Evolutionary conservation across 371 early-diverging fungal species (phyloP).

Genomic region (Mortierella sp.): DNA sequence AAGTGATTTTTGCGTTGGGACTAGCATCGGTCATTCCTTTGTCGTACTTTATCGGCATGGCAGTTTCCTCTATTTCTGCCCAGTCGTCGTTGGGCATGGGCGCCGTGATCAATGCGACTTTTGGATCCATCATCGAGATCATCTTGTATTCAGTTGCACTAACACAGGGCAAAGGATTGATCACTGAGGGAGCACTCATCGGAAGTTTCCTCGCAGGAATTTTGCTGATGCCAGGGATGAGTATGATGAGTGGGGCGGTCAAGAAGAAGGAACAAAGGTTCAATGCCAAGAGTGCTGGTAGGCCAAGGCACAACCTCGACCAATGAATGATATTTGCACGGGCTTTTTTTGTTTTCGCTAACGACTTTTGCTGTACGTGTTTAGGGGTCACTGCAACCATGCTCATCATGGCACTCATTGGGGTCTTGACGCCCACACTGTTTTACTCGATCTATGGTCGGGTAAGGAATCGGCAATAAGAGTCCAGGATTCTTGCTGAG

Average conservation of each 20-base stretch:
- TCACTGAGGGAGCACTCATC: slow-evolving; percentile 94
- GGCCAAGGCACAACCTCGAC: background rate
- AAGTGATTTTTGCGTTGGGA: slow-evolving; percentile 81
- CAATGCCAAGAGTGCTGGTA: slow-evolving; percentile 92
- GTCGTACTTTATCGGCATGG: slow-evolving; percentile 97
- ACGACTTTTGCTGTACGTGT: background rate
- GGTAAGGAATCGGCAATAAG: slow-evolving; percentile 50
- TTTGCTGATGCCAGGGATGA: slow-evolving; percentile 90
- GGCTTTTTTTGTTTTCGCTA: too few relatives aligned
- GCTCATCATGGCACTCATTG: slow-evolving; percentile 94
- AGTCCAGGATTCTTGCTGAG: background rate
- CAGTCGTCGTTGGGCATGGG: slow-evolving; percentile 92
- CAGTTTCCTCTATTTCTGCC: slow-evolving; percentile 94
- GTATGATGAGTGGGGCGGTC: slow-evolving; percentile 94
- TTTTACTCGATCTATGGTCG: slow-evolving; percentile 93
- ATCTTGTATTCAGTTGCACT: slow-evolving; percentile 92
- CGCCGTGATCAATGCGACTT: slow-evolving; percentile 96
- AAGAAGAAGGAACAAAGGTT: slow-evolving; percentile 92
- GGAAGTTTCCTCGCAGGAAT: slow-evolving; percentile 92
- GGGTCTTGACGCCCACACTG: slow-evolving; percentile 92
- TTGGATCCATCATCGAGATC: slow-evolving; percentile 96
- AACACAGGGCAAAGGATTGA: slow-evolving; percentile 83
- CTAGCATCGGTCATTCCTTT: slow-evolving; percentile 92
- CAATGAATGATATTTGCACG: background rate
- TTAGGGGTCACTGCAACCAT: slow-evolving; percentile 91